Base-by-base conservation (phyloP, 768 basidiomycete species). In the Tricholoma saponaceum region DNA sequence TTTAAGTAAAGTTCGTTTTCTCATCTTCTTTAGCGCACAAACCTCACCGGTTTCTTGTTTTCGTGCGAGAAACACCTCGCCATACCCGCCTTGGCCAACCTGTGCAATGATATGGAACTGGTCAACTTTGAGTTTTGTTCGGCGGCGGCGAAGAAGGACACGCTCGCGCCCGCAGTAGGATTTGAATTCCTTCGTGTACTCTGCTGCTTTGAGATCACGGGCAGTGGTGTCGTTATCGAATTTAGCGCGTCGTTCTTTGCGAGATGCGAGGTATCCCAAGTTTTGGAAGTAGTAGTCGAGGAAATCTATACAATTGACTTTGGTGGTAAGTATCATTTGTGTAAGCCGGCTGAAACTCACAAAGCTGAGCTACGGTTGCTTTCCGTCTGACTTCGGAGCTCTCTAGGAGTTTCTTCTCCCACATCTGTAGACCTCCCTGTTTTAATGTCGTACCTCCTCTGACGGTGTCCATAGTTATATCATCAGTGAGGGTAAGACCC, bases 71-170 rank as follows among this genome's bases (percentile, higher is more conserved):
- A 90, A 99, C 23, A 99, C 97, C 62, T 98, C 96, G 5, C 97
- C 97, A 72, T 98, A 99, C 2, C 97, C 97, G 12, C 97, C 97
- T 74, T 99, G 97, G 1, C 97, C 97, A 50, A 99, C 94, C 72
- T 99, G 97, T 0, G 95, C 94, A 62, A 99, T 95, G 70, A 99
- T 96, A 67, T 97, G 92, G 73, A 99, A 99, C 67, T 96, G 92
- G 51, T 98, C 93, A 23, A 99, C 85, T 58, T 86, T 84, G 43
- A 98, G 80, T 69, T 97, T 99, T 10, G 95, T 87, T 35, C 97
- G 81, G n/a, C 97, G 83, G 60, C 90, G 87, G 54, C 97, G 82
- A n/a, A 99, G 79, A 7, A 97, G 69, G 4, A 95, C 95, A 13
- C 96, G 89, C 72, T 99, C 97, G 23, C 95, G 84, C 2, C 95